Base-by-base conservation (phyloP, 2,329 filamentous ascomycete species). In the Apiospora koreana region DNA sequence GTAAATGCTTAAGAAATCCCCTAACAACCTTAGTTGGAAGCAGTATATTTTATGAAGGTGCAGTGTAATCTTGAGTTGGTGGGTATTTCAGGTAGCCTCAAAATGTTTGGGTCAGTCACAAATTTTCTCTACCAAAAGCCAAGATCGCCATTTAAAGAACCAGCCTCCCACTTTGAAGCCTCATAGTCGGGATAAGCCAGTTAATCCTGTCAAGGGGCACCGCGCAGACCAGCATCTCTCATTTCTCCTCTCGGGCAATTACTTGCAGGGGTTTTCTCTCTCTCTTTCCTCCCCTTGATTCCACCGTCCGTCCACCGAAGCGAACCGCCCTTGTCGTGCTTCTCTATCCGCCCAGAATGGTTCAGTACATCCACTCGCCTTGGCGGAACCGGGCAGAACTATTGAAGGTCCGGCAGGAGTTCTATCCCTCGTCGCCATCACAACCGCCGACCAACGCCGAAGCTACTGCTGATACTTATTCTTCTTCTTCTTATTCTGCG, bases 361-460 rank as follows among this genome's bases (percentile, higher is more conserved):
- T 92, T 38, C 89, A 91, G 77, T 93, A 93, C 81, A 86, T 91
- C 72, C 89, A 92, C 76, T 94, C 92, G 69, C 92, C 92, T 43
- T 94, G 92, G 92, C 90, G 91, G 73, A 83, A 88, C 79, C 86
- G 85, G 69, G 78, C 82, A 70, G 92, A 94, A 78, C 87, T 95
- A 72, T 85, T 94, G 70, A 80, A 83, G 66, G 88, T 94, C 69
- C 88, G 92, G 72, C 79, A 83, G 68, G 87, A 91, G 74, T 87
- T 95, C 74, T 94, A 93, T 79, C 83, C 84, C 28, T 72, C 74
- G 54, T 69, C 70, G 75, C 58, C 75, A 72, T 58, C 74, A 71
- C 54, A 68, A 64, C 14, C 65, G 70, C 65, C 68, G 23, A 66
- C 62, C 54, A 62, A 31, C 31, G 54, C 54, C 54, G 54, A 62